These are phyloP conservation scores for Quambalaria eucalypti DNA, from an alignment of 1,284 basidiomycete genomes.

Conservation along the genomic window DNA sequence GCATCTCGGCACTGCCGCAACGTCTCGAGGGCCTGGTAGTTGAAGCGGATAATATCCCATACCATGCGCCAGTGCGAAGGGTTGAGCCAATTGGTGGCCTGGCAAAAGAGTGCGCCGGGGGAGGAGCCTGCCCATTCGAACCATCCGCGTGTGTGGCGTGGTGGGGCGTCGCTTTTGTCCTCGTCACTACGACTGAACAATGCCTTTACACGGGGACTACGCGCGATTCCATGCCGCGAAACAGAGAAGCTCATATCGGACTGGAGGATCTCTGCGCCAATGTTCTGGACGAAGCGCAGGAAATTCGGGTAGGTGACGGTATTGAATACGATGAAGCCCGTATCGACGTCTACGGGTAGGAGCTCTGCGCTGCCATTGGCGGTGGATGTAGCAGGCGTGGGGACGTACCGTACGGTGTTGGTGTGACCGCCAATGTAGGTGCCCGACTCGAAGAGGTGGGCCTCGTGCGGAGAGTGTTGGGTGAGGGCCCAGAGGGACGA, in stretches of 20 bases:
- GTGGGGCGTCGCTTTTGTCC: not conserved
- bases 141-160: not conserved
- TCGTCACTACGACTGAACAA: not conserved
- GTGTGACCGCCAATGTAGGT: constrained; percentile 67
- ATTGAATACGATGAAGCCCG: constrained; percentile 57
- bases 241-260: constrained; percentile 74
- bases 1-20: constrained; percentile 37
- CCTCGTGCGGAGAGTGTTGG: constrained; percentile 67
- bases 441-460: constrained; percentile 68
- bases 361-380: too few species aligned
- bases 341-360: constrained; percentile 2
- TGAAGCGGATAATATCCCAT: constrained; percentile 70
- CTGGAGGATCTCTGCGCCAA: constrained; percentile 54
- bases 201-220: not conserved
- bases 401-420: constrained; percentile 59
- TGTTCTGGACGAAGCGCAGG: constrained; percentile 59
- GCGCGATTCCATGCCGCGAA: constrained; percentile 8
- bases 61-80: constrained; percentile 65
- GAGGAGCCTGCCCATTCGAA: constrained; percentile 34
- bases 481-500: constrained; percentile 72
- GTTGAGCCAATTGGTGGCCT: constrained; percentile 50
- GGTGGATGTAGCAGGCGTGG: constrained; percentile 6
- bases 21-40: constrained; percentile 56
- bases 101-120: constrained; percentile 21
- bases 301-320: constrained; percentile 73